A percentile compares a stretch with the other conserved stretches of the same genome.
These are phyloP conservation scores for Psilocybe cyanescens DNA, from an alignment of 768 basidiomycete genomes.

Conservation along the genomic window DNA sequence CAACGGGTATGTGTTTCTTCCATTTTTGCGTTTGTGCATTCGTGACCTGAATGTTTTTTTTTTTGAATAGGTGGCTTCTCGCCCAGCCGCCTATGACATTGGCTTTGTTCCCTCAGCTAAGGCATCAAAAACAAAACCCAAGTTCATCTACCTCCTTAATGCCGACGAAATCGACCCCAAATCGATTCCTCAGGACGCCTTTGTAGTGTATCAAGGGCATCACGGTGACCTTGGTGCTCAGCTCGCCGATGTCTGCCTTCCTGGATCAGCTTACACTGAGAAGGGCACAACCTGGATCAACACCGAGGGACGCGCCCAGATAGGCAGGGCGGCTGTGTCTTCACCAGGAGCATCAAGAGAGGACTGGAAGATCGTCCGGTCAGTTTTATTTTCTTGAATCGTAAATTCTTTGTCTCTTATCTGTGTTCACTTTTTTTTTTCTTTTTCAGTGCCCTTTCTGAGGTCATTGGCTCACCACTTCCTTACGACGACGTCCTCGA, in stretches of 20 bases:
- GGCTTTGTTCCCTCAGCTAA: conserved; percentile 89
- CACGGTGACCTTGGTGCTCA: conserved; percentile 97
- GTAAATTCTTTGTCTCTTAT: neutral
- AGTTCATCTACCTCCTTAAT: conserved; percentile 96
- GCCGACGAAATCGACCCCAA: conserved; percentile 92
- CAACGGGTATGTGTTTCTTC: conserved; percentile 70
- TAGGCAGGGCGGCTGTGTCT: conserved; percentile 88
- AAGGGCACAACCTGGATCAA: conserved; percentile 91
- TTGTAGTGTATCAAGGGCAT: conserved; percentile 98
- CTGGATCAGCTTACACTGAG: conserved; percentile 94
- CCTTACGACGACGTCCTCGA: conserved; percentile 89
- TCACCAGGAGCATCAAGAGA: conserved; percentile 96
- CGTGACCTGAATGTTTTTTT: conserved; percentile 1
- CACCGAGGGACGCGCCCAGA: conserved; percentile 91
- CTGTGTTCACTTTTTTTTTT: neutral
- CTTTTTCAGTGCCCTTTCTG: conserved; percentile 76
- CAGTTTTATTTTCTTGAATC: conserved; percentile 20
- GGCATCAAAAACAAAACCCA: conserved; percentile 77
- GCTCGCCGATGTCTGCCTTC: conserved; percentile 95
- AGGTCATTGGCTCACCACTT: conserved; percentile 77
- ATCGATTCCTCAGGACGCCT: conserved; percentile 88
- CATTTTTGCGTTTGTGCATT: neutral
- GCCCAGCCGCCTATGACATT: conserved; percentile 92
- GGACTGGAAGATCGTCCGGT: conserved; percentile 98
- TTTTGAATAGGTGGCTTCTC: conserved; percentile 75